Evolutionary conservation across 441 rosid species (phyloP), one percentile per base, ranked within the genome.

Genomic region (Arabidopsis hybrid): DNA sequence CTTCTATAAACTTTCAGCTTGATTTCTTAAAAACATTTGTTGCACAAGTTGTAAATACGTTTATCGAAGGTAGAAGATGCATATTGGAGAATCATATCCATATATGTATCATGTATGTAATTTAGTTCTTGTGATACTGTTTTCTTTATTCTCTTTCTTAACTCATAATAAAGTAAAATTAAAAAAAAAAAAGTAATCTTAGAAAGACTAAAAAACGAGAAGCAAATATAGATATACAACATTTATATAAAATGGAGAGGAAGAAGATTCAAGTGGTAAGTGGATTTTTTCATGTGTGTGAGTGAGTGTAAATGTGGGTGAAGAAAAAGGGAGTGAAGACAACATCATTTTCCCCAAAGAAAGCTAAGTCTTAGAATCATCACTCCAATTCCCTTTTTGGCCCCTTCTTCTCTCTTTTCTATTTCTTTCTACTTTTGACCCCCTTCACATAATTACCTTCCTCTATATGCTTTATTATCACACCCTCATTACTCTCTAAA

Each of bases 301-400:
- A 21, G 71, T 70, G 75, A 76, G 79, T 76, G 79, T 70, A 71
- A 76, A 64, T 76, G 79, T 76, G 79, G 75, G 71, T 70, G 79
- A 69, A 29, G 74, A 70, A 64, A 76, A 70, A 71, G 62, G 31
- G 56, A 65, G 62, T 65, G 72, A 77, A 77, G 80, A 77, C 80
- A 77, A 77, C 76, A 77, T 77, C 76, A 77, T 77, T 71, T 39
- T 42, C 76, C 72, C 18, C 80, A 71, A 77, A 77, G 80, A 77
- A 77, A 77, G 72, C 80, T 65, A 58, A 77, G 45, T 71, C 76
- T 42, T 71, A 65, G 76, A 71, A 77, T 77, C 80, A 77, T 77
- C 80, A 77, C 76, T 64, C 71, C 72, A 64, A 16, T 58, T 65
- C 76, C 72, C 68, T 60, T 77, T 71, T 76, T 68, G 79, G 69